phyloP scores from a whole-genome alignment of 257 asterid species.

The Nicotiana attenuata region DNA sequence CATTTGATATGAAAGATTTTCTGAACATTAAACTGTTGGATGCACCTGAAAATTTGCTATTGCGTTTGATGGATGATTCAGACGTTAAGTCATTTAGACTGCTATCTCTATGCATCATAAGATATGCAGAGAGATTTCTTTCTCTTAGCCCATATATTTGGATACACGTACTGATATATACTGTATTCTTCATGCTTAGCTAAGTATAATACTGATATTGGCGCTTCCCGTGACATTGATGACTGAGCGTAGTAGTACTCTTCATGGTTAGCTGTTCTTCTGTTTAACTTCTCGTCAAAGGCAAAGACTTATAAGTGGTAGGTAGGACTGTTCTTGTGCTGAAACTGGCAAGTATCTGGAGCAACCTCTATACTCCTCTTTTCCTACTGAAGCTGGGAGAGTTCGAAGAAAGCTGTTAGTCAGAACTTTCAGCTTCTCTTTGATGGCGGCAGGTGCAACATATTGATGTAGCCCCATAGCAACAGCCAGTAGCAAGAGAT shows the following conservation, averaged over 20 bases:
- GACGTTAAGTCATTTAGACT: background rate
- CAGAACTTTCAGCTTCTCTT: background rate
- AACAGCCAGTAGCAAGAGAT: slow-evolving; percentile 1
- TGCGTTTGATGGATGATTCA: background rate
- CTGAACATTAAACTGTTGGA: background rate
- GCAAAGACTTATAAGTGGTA: background rate
- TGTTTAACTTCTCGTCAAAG: background rate
- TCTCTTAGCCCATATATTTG: background rate
- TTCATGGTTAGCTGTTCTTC: background rate
- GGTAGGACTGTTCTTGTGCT: background rate
- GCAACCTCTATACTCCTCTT: background rate
- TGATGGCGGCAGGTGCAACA: background rate
- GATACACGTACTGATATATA: background rate
- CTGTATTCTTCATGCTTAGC: background rate
- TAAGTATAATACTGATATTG: background rate
- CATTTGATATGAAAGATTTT: background rate
- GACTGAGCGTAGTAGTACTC: slow-evolving; percentile 1
- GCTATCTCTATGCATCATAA: background rate
- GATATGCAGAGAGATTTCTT: background rate
- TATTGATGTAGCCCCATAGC: background rate
- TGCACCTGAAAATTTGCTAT: background rate
- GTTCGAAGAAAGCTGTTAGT: background rate
- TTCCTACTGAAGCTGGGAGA: background rate
- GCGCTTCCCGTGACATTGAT: background rate
- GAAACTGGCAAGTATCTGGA: background rate